Base-by-base conservation (phyloP, 1,139 yeast genomes). In the Saccharomycopsis hybrid region DNA sequence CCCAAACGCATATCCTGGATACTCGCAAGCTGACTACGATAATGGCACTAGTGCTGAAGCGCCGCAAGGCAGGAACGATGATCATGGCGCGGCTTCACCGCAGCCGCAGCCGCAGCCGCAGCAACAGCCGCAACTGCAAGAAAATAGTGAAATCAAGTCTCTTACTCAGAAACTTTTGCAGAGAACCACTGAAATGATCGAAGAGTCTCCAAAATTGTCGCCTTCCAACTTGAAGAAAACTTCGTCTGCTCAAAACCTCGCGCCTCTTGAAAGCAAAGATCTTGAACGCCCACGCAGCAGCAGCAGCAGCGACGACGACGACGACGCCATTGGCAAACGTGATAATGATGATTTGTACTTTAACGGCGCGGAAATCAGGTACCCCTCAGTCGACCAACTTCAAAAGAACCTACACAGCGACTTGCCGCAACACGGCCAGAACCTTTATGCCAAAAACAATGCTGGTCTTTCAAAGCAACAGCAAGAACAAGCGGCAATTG, bases 151-250 rank as follows among this genome's bases (percentile, higher is more conserved):
- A 9, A 42, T 46, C n/a, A 43, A 43, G 9, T 29, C 41, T 3
- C 29, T 51, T 3, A 51, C 54, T 2, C 55, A 51, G 30, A 43
- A 46, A 4, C 39, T 52, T 8, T 24, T 52, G 11, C 47, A 47
- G 33, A 46, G 42, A 28, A 52, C 55, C 4, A 52, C 38, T 29
- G 50, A 52, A 43, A 52, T 52, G 55, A 50, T 52, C 35, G 55
- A 52, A 33, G 51, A 44, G 24, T 30, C 47, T 4, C 49, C 50
- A 2, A 32, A 47, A 30, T 38, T 38, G 7, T 5, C 35, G 18
- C 39, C 39, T 9, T 36, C 39, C 5, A 31, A 31, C 13, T 5
- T 43, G 7, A 28, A n/a, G 43, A 29, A 7, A 40, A 40, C 30
- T 18, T 29, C 43, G 18, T 11, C 41, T 35, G 33, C 24, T 32